Base-by-base conservation (phyloP, 106 monocot species). In the Ottelia alismoides region DNA sequence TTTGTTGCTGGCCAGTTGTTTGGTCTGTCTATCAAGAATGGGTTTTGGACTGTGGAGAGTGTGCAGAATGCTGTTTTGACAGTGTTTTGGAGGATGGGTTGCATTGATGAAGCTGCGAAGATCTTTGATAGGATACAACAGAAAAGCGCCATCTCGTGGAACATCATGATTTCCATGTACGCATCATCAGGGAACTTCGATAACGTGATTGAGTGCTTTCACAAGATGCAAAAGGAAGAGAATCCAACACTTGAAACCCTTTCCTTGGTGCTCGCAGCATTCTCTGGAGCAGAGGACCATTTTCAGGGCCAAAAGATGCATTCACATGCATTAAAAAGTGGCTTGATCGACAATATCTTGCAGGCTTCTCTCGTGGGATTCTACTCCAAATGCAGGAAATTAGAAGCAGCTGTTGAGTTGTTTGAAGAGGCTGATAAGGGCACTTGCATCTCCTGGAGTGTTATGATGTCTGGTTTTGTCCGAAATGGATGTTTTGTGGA, bases 111-210 rank as follows among this genome's bases (percentile, higher is more conserved):
- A 16, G 64, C 30, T 10, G 52, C 56, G 45, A 50, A 64, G 23
- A 45, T 86, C n/a, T 81, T 77, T 55, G 2, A 21, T 2, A 46
- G 25, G 20, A 54, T 75, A 24, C 32, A 30, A 19, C 56, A 59
- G 27, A 77, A 45, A 67, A 59, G 30, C 58, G 66, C 56, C 28
- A 49, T 77, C 45, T 63, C 81, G 20, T 87, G 86, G 81, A 87
- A 80, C 35, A 59, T 72, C 19, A 55, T 86, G 14, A 77, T 86
- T 32, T 74, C 81, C 23, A 57, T 32, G 9, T 78, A 72, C 60
- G 57, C 52, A 49, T 74, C 62, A 0, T 20, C 25, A 17, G 74
- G 72, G 17, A 30, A 77, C 22, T n/a, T 47, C n/a, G 25, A 25
- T 25, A 65, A 35, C 20, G 67, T 74, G 0, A 21, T 64, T 27